These are phyloP conservation scores for Cutaneotrichosporon sp. DNA, from an alignment of 1,284 basidiomycete species.

Conservation along the genomic window DNA sequence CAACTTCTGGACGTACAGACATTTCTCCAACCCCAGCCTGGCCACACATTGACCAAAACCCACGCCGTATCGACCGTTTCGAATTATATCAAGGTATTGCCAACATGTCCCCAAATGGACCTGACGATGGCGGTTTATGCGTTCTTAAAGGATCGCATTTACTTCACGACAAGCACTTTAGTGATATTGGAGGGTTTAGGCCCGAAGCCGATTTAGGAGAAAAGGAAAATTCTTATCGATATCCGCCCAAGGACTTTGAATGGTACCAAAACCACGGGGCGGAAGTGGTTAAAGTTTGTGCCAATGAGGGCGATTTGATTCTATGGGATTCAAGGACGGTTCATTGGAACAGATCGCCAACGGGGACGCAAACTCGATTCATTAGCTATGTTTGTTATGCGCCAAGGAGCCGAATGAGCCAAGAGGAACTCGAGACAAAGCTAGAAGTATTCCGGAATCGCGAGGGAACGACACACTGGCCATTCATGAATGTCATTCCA, in stretches of 20 bases:
- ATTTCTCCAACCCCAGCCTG: constrained; percentile 25
- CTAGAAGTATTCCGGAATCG: constrained; percentile 25
- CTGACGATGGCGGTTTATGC: constrained; percentile 34
- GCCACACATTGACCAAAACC: constrained; percentile 38
- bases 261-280: constrained; percentile 31
- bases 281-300: constrained; percentile 32
- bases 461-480: constrained; percentile 35
- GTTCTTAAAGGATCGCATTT: constrained; percentile 30
- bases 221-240: constrained; percentile 30
- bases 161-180: constrained; percentile 28
- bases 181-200: constrained; percentile 28
- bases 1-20: constrained; percentile 16
- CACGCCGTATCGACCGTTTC: constrained; percentile 25
- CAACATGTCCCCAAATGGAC: constrained; percentile 33
- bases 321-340: constrained; percentile 37
- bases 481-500: constrained; percentile 28
- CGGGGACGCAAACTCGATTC: constrained; percentile 32
- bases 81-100: constrained; percentile 36
- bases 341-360: constrained; percentile 34
- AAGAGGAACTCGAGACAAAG: constrained; percentile 18
- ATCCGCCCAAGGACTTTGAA: constrained; percentile 21
- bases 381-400: constrained; percentile 31
- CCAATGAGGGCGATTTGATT: constrained; percentile 28
- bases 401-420: constrained; percentile 19
- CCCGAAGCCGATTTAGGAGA: constrained; percentile 24